Evolutionary conservation across 2,329 filamentous ascomycete species (phyloP).

Genomic region (Hypoxylon sp.): DNA sequence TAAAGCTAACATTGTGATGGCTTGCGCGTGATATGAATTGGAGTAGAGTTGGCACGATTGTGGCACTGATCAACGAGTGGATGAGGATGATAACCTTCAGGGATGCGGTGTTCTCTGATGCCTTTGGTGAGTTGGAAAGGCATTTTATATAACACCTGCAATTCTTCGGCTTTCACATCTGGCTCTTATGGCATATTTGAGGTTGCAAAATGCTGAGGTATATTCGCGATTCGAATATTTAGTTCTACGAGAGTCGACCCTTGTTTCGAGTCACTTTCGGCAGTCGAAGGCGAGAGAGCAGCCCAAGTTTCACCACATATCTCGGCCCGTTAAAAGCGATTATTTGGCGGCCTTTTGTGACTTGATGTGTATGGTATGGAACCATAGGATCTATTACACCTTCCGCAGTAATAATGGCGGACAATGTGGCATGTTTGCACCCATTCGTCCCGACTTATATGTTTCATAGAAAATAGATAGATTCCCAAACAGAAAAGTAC

Average conservation of each 20-base stretch:
- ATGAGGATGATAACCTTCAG: not conserved
- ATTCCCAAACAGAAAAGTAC: not conserved
- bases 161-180: not conserved
- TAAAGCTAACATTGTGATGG: slow-evolving; percentile 7
- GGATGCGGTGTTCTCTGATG: not conserved
- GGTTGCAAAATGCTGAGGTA: not conserved
- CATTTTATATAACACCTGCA: slow-evolving; percentile 4
- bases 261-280: not conserved
- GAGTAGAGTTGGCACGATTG: not conserved
- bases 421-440: slow-evolving; percentile 5
- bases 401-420: too few relatives aligned
- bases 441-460: not conserved
- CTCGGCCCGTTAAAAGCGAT: not conserved
- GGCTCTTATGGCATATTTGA: not conserved
- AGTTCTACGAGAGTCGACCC: not conserved
- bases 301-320: not conserved
- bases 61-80: not conserved
- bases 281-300: not conserved
- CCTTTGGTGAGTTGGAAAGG: too few relatives aligned
- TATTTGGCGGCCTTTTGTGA: too few relatives aligned
- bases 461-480: not conserved
- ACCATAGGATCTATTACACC: not conserved
- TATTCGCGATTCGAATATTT: not conserved
- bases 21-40: not conserved
- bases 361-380: slow-evolving; percentile 8